Evolutionary conservation across 2,329 filamentous ascomycete species (phyloP), one percentile per base, ranked within the genome.

Genomic region (Claviceps digitariae): DNA sequence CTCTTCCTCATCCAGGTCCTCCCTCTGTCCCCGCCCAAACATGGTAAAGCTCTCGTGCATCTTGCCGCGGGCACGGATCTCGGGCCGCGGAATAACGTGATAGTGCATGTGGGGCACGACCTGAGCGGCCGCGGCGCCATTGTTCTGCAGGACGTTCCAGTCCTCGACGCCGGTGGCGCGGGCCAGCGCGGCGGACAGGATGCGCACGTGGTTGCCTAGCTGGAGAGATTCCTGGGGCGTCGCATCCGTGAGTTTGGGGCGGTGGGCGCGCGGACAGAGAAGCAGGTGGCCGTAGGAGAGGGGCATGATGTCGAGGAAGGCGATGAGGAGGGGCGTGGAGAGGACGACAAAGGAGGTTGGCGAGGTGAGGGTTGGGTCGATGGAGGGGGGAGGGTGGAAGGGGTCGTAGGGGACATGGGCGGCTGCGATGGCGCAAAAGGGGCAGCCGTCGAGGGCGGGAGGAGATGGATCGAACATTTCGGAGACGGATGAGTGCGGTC

Each of bases 131-230:
- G 89, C 81, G 3, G 83, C 83, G 17, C 91, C 89, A 61, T 96
- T 97, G 66, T 97, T 97, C 72, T 97, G 91, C 53, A 97, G 88
- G 31, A 97, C 82, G 68, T 98, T 98, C 86, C 91, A 97, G 70
- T 96, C 90, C 50, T 75, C 75, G 1, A 88, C 79, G 10, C 83
- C 85, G 2, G 84, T 87, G 0, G 82, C 81, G 51, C 74, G 75
- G 34, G 82, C 77, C 40, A 95, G 75, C 0, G 87, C 86, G 21
- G 79, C 73, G 20, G 86, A 87, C 2, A 96, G 72, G 3, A 91
- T 68, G 36, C 87, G 82, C 29, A 95, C 77, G 72, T 76, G 79
- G 56, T 67, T 66, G 61, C 87, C 82, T 53, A 94, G 75, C 62
- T 85, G 83, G 53, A 75, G 74, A 25, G 83, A 79, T 65, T 90